These are phyloP conservation scores for Geotrichum fermentans DNA, from an alignment of 1,139 yeast genomes.

Conservation along the genomic window DNA sequence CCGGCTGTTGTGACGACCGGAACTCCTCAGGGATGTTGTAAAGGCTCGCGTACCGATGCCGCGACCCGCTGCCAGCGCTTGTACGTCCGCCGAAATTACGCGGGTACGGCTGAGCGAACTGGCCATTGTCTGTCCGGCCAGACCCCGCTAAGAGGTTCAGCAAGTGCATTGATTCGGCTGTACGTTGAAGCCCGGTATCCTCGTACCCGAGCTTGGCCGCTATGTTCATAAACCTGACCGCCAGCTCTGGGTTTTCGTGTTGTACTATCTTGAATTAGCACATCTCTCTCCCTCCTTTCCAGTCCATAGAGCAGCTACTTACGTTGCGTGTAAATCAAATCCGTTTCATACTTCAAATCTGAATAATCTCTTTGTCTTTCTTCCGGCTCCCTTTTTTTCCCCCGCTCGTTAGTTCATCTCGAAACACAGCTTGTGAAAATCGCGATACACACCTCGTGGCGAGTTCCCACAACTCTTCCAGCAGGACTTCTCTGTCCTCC, in stretches of 20 bases:
- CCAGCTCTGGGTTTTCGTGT: constrained; percentile 19
- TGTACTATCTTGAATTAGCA: constrained; percentile 9
- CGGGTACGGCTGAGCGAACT: constrained; percentile 4
- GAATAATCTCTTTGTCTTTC: constrained; percentile 11
- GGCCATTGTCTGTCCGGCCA: constrained; percentile 5
- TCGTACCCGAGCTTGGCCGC: constrained; percentile 12
- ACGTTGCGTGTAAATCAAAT: constrained; percentile 9
- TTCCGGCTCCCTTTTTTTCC: constrained; percentile 11
- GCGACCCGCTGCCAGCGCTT: neutral
- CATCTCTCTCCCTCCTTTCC: neutral
- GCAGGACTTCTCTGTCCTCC: constrained; percentile 14
- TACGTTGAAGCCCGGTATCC: constrained; percentile 13
- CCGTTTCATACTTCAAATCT: constrained; percentile 13
- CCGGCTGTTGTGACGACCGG: neutral
- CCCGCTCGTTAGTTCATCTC: too few species aligned
- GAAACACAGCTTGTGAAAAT: neutral
- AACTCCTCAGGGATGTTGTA: constrained; percentile 17
- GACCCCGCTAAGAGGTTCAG: constrained; percentile 13
- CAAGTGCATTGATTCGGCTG: constrained; percentile 19
- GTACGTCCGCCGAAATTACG: neutral
- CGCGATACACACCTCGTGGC: constrained; percentile 6
- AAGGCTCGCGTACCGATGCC: constrained; percentile 9
- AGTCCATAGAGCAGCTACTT: neutral
- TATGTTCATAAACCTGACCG: constrained; percentile 18
- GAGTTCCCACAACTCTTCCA: constrained; percentile 13